These are phyloP conservation scores for Trichoderma hamatum DNA, from an alignment of 2,329 filamentous ascomycete genomes.

Conservation along the genomic window DNA sequence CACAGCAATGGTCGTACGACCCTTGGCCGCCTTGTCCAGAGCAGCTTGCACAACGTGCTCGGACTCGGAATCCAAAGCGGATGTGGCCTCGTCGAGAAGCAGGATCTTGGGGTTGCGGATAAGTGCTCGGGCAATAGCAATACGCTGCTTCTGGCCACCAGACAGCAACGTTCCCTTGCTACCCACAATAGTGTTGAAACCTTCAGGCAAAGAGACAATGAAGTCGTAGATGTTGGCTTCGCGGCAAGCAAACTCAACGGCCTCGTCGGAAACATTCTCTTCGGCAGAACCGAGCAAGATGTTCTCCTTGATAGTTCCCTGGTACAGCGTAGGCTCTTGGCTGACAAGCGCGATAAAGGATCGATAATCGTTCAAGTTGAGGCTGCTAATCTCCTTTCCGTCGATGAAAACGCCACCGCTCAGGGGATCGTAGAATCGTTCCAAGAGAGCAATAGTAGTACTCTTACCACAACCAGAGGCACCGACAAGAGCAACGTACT, in stretches of 20 bases:
- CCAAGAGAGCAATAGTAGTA: slow-evolving; percentile 87
- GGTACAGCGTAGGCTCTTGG: slow-evolving; percentile 93
- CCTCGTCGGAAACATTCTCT: slow-evolving; percentile 70
- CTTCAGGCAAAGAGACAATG: slow-evolving; percentile 72
- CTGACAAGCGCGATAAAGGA: slow-evolving; percentile 83
- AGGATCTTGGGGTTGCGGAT: slow-evolving; percentile 28
- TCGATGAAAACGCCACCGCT: slow-evolving; percentile 83
- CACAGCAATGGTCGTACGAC: slow-evolving; percentile 27
- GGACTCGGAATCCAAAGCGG: slow-evolving; percentile 24
- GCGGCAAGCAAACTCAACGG: slow-evolving; percentile 76
- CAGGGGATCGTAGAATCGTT: slow-evolving; percentile 92
- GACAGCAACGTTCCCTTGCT: slow-evolving; percentile 47
- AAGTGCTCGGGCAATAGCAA: slow-evolving; percentile 26
- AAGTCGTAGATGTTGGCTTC: slow-evolving; percentile 95
- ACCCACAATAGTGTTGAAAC: slow-evolving; percentile 26
- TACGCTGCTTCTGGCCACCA: slow-evolving; percentile 28
- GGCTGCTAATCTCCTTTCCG: slow-evolving; percentile 74
- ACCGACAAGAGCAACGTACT: slow-evolving; percentile 87
- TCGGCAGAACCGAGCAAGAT: slow-evolving; percentile 76
- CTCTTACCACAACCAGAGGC: slow-evolving; percentile 92
- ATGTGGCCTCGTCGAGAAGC: slow-evolving; percentile 26
- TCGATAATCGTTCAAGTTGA: slow-evolving; percentile 88
- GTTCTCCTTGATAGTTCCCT: slow-evolving; percentile 89
- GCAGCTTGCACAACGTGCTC: slow-evolving; percentile 27
- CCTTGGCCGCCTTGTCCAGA: slow-evolving; percentile 36